Evolutionary conservation across 805 yeast genomes (phyloP).

Genomic region (Metschnikowia orientalis): DNA sequence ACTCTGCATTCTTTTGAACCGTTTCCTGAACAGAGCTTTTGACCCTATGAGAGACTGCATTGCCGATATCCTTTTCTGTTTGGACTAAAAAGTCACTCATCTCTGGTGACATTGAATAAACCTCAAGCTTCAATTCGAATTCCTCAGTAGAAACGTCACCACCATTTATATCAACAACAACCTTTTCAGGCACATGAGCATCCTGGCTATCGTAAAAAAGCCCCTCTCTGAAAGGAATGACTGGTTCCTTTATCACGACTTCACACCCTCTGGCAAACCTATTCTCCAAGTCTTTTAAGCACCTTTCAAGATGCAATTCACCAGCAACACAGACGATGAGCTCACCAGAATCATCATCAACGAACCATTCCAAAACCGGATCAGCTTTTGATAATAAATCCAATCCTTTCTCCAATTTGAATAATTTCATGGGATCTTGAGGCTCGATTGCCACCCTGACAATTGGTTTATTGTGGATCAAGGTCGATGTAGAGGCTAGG

Average conservation of each 20-base stretch:
- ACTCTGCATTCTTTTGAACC: constrained; percentile 5
- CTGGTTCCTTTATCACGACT: constrained; percentile 82
- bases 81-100: constrained; percentile 47
- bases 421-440: constrained; percentile 75
- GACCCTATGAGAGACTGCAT: constrained; percentile 20
- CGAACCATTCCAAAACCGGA: constrained; percentile 85
- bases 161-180: constrained; percentile 14
- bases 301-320: constrained; percentile 91
- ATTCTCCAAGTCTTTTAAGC: constrained; percentile 83
- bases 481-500: constrained; percentile 44
- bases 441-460: constrained; percentile 97
- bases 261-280: constrained; percentile 86
- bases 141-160: constrained; percentile 14
- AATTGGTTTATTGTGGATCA: constrained; percentile 73
- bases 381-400: constrained; percentile 80
- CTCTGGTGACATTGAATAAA: constrained; percentile 53
- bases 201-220: constrained; percentile 45
- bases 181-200: constrained; percentile 10
- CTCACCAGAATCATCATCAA: constrained; percentile 85
- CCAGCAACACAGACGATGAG: constrained; percentile 94
- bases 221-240: constrained; percentile 91
- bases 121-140: constrained; percentile 50
- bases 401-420: constrained; percentile 71
- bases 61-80: constrained; percentile 42
- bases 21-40: constrained; percentile 20